These are phyloP conservation scores for Taxawa tesnikishii DNA, from an alignment of 2,329 filamentous ascomycete species.

Conservation along the genomic window DNA sequence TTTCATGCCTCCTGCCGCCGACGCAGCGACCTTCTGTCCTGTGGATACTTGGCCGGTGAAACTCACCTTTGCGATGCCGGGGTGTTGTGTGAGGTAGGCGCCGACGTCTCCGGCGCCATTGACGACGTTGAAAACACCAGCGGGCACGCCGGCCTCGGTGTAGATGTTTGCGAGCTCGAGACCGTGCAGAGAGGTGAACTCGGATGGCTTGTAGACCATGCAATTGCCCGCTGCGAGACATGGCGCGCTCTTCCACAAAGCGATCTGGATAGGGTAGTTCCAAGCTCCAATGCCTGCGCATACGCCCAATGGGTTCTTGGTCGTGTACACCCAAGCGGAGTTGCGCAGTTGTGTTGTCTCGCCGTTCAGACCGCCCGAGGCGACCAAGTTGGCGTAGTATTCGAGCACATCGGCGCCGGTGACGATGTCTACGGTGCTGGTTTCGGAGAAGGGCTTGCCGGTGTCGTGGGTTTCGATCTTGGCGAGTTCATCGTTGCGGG, in stretches of 20 bases:
- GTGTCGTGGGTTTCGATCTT: slow-evolving; percentile 73
- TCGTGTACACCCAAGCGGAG: slow-evolving; percentile 72
- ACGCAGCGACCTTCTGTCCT: slow-evolving; percentile 66
- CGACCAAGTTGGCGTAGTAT: slow-evolving; percentile 72
- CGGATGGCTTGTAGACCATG: slow-evolving; percentile 85
- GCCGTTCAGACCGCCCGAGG: slow-evolving; percentile 66
- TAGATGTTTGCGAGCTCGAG: slow-evolving; percentile 65
- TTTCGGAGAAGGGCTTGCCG: slow-evolving; percentile 76
- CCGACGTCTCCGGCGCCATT: slow-evolving; percentile 71
- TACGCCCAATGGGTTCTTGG: slow-evolving; percentile 69
- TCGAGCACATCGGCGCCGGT: slow-evolving; percentile 78
- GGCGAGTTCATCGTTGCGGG: slow-evolving; percentile 69
- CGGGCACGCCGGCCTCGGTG: slow-evolving; percentile 63
- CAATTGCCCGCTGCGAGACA: slow-evolving; percentile 78
- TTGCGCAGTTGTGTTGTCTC: slow-evolving; percentile 63
- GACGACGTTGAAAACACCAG: slow-evolving; percentile 78
- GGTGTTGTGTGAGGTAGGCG: slow-evolving; percentile 60
- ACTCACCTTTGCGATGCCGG: slow-evolving; percentile 67
- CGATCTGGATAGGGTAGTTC: slow-evolving; percentile 90
- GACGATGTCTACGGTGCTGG: slow-evolving; percentile 68
- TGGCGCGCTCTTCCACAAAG: slow-evolving; percentile 78
- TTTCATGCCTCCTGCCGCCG: slow-evolving; percentile 70
- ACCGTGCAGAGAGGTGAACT: slow-evolving; percentile 75
- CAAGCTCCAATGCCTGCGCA: slow-evolving; percentile 81
- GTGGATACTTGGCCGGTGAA: slow-evolving; percentile 83